Base-by-base conservation (phyloP, 2,329 filamentous ascomycete genomes). In the Pseudogymnoascus sp. region DNA sequence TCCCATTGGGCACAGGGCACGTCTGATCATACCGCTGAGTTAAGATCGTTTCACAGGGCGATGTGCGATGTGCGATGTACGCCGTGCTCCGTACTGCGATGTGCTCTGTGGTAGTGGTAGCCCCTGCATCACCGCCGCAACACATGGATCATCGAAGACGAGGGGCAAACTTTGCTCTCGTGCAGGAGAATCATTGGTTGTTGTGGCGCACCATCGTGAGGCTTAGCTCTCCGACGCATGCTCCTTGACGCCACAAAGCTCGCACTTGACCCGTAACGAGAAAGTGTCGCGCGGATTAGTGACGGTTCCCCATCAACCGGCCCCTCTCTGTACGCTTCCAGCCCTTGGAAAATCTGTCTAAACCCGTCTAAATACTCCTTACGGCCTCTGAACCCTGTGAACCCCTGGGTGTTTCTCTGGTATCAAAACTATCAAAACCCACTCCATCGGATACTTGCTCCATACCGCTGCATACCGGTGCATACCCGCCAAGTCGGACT, bases 171-270 rank as follows among this genome's bases (percentile, higher is more conserved):
- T 55, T 55, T 55, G 49, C 49, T 55, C 49, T 55, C 28, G 49
- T 55, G n/a, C 49, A 55, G 49, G 8, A 55, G 18, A 55, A 33
- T 21, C 49, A 55, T 55, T 55, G 49, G 49, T 55, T 55, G 28
- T 16, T 55, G 49, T 55, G 49, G 49, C 49, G 49, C 49, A 55
- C 23, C 49, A 3, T 55, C 28, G 28, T 55, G 49, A 55, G 49
- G 49, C 49, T 55, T 55, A 55, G 49, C 49, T 55, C 16, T 55
- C 28, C 49, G 49, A 55, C 49, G 49, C 49, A 55, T 55, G 28
- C 49, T 55, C 28, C 28, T 55, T 55, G 49, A 55, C 49, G 49
- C 49, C 49, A 55, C 49, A 55, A 55, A 55, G 4, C 25, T 33
- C 49, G 5, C 49, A 35, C 49, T 55, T 55, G n/a, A 14, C 49